phyloP scores from a whole-genome alignment of 192 early-diverging fungal genomes.

The Podila minutissima region DNA sequence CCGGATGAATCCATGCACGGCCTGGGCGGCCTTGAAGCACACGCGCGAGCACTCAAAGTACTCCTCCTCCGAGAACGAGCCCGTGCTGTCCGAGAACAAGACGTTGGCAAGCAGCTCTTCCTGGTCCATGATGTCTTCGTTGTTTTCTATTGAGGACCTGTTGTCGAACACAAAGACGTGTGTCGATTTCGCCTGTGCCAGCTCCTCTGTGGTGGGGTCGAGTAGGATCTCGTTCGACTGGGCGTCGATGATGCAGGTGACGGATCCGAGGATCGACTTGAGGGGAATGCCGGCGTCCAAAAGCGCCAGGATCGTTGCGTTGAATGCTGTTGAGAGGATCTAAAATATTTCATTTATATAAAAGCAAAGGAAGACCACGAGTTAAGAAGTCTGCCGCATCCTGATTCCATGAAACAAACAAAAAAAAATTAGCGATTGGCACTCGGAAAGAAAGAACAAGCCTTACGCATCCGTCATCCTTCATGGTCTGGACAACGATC shows the following conservation, averaged over 20 bases:
- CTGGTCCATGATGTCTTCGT: conserved; percentile 11
- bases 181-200: conserved; percentile 70
- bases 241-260: conserved; percentile 73
- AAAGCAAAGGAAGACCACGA: neutral
- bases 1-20: conserved; percentile 72
- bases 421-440: neutral
- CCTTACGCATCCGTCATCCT: conserved; percentile 87
- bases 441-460: neutral
- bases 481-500: conserved; percentile 86
- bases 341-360: conserved; percentile 14
- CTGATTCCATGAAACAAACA: neutral
- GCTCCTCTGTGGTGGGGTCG: conserved; percentile 85
- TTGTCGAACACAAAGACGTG: conserved; percentile 91
- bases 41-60: conserved; percentile 42
- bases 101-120: conserved; percentile 30
- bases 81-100: conserved; percentile 77
- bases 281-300: conserved; percentile 92
- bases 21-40: conserved; percentile 40
- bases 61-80: conserved; percentile 75
- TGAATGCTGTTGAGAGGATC: conserved; percentile 81
- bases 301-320: conserved; percentile 85
- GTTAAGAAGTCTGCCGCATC: neutral
- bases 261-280: conserved; percentile 71
- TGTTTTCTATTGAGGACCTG: conserved; percentile 29
- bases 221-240: conserved; percentile 67